phyloP scores from a whole-genome alignment of 108 stramenopile species.

The Pseudonitzschia delicatissima region DNA sequence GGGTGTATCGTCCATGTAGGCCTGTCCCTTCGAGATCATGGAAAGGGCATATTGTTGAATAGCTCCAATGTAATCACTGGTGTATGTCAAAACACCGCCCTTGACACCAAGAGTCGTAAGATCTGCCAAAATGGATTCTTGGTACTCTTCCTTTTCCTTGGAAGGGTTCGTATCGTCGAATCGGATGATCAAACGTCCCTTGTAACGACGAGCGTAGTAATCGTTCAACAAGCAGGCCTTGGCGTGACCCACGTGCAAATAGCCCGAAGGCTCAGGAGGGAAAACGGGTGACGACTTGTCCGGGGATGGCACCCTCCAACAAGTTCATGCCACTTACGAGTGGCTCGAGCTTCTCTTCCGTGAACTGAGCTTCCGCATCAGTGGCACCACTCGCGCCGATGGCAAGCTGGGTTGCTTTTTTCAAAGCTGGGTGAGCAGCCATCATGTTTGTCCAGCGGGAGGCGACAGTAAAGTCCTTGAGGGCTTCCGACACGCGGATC shows the following conservation, averaged over 20 bases:
- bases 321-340: conserved; percentile 71
- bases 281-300: conserved; percentile 91
- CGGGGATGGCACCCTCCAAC: conserved; percentile 88
- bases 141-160: conserved; percentile 99
- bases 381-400: conserved; percentile 53
- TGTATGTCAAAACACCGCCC: conserved; percentile 89
- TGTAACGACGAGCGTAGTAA: conserved; percentile 96
- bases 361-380: conserved; percentile 50
- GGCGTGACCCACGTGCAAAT: conserved; percentile 97
- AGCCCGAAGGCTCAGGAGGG: conserved; percentile 99
- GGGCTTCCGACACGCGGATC: conserved; percentile 20
- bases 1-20: conserved; percentile 99
- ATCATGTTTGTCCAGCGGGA: conserved; percentile 78
- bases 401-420: conserved; percentile 74
- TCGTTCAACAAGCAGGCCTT: conserved; percentile 98
- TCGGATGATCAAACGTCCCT: conserved; percentile 85
- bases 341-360: conserved; percentile 44
- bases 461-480: conserved; percentile 34
- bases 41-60: conserved; percentile 82
- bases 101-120: conserved; percentile 77
- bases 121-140: conserved; percentile 85
- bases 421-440: conserved; percentile 59
- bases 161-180: conserved; percentile 99
- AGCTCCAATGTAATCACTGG: conserved; percentile 92
- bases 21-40: conserved; percentile 89